These are phyloP conservation scores for Canariomyces notabilis DNA, from an alignment of 2,329 filamentous ascomycete genomes.

Conservation along the genomic window DNA sequence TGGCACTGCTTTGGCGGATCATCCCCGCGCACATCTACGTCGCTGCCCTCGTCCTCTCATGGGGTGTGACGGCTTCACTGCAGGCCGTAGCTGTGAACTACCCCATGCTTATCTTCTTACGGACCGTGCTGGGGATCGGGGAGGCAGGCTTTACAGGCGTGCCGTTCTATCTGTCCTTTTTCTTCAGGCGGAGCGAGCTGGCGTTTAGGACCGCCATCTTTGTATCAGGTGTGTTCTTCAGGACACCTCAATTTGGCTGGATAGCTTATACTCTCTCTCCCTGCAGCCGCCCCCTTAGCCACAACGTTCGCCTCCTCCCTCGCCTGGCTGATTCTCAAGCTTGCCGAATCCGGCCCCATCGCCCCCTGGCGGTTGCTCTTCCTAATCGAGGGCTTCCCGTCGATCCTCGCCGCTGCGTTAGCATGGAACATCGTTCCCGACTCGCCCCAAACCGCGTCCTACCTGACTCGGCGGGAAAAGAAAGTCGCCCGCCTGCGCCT, in stretches of 20 bases:
- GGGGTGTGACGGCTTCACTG: slow-evolving; percentile 73
- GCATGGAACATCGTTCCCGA: slow-evolving; percentile 76
- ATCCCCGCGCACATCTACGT: slow-evolving; percentile 58
- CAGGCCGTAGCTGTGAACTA: slow-evolving; percentile 64
- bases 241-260: slow-evolving; percentile 31
- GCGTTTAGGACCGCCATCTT: slow-evolving; percentile 83
- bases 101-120: slow-evolving; percentile 50
- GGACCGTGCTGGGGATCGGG: slow-evolving; percentile 55
- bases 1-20: slow-evolving; percentile 57
- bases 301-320: slow-evolving; percentile 77
- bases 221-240: slow-evolving; percentile 57
- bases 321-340: slow-evolving; percentile 70
- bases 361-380: slow-evolving; percentile 84
- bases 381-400: slow-evolving; percentile 79
- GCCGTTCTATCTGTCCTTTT: slow-evolving; percentile 60
- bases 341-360: slow-evolving; percentile 61
- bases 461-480: slow-evolving; percentile 58
- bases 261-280: slow-evolving; percentile 37
- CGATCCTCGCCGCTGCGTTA: slow-evolving; percentile 65
- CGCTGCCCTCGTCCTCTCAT: slow-evolving; percentile 61
- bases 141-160: slow-evolving; percentile 63
- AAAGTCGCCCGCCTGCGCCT: slow-evolving; percentile 68
- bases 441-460: slow-evolving; percentile 60
- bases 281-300: slow-evolving; percentile 71
- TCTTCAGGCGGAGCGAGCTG: slow-evolving; percentile 64